Percentiles rank a stretch among this genome's conserved stretches.
phyloP scores from a whole-genome alignment of 2,329 filamentous ascomycete genomes.

The Aspergillus novoparasiticus region DNA sequence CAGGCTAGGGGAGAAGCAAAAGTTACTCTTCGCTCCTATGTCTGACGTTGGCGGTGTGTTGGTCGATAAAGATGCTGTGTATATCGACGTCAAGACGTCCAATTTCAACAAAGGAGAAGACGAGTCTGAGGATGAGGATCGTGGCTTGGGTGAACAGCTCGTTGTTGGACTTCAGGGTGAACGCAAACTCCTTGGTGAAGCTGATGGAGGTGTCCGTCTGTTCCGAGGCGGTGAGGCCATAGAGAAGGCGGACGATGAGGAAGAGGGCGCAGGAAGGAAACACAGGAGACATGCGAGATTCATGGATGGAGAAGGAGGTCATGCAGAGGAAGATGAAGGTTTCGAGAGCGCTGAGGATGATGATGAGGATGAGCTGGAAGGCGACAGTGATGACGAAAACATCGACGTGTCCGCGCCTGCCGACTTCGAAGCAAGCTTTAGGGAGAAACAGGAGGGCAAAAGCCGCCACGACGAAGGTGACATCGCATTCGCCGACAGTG shows the following conservation, averaged over 20 bases:
- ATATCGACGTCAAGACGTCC: slow-evolving; percentile 72
- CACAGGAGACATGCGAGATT: slow-evolving; percentile 55
- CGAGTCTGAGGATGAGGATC: slow-evolving; percentile 66
- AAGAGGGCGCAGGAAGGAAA: slow-evolving; percentile 61
- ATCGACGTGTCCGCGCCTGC: slow-evolving; percentile 44
- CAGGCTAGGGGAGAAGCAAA: slow-evolving; percentile 92
- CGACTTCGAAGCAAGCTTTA: slow-evolving; percentile 48
- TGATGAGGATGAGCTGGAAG: slow-evolving; percentile 45
- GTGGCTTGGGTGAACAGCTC: slow-evolving; percentile 92
- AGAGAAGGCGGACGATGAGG: slow-evolving; percentile 55
- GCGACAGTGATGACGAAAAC: slow-evolving; percentile 39
- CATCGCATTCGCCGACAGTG: slow-evolving; percentile 90
- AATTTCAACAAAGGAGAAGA: slow-evolving; percentile 71
- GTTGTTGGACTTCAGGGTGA: slow-evolving; percentile 87
- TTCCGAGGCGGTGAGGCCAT: slow-evolving; percentile 78
- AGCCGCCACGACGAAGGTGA: slow-evolving; percentile 65
- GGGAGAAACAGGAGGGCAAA: slow-evolving; percentile 54
- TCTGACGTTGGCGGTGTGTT: slow-evolving; percentile 94
- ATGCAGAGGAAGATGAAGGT: slow-evolving; percentile 59
- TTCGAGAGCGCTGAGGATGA: slow-evolving; percentile 56
- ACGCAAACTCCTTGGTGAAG: slow-evolving; percentile 78
- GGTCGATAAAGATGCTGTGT: slow-evolving; percentile 96
- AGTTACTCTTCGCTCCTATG: slow-evolving; percentile 95
- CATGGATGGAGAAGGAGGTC: slow-evolving; percentile 55
- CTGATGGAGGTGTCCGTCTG: slow-evolving; percentile 78